Percentiles rank a stretch among this genome's conserved stretches.
Conservation (phyloP, 345 rosid genomes). For the Populus simonii region DNA sequence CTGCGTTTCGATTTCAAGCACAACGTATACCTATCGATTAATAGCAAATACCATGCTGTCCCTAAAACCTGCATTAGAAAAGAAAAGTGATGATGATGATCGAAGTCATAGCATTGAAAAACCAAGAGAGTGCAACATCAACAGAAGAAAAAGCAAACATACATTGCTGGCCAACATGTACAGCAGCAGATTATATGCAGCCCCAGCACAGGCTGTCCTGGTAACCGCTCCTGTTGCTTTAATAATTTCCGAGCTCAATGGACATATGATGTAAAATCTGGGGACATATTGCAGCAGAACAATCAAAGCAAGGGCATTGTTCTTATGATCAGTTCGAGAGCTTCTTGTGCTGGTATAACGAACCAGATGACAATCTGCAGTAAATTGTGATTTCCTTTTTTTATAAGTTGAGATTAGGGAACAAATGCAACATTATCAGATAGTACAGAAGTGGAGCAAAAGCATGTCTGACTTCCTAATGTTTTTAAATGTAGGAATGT, state of each 20-base stretch:
- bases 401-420: not conserved
- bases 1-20: conserved; percentile 73
- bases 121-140: not conserved
- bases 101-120: not conserved
- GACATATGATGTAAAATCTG: conserved; percentile 76
- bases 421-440: not conserved
- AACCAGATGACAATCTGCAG: conserved; percentile 72
- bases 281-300: conserved; percentile 73
- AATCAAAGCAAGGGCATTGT: conserved; percentile 69
- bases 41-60: conserved; percentile 85
- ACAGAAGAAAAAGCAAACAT: conserved; percentile 24
- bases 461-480: not conserved
- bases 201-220: conserved; percentile 98
- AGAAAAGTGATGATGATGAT: not conserved
- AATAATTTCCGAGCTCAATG: conserved; percentile 73
- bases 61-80: conserved; percentile 58
- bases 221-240: conserved; percentile 88
- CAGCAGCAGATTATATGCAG: conserved; percentile 86
- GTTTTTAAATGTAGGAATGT: not conserved
- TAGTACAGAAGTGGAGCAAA: not conserved
- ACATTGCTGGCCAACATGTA: conserved; percentile 99
- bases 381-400: not conserved
- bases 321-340: conserved; percentile 51
- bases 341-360: conserved; percentile 54
- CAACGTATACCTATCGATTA: conserved; percentile 71